These are phyloP conservation scores for Tagetes patula DNA, from an alignment of 129 eudicot species.

Conservation along the genomic window DNA sequence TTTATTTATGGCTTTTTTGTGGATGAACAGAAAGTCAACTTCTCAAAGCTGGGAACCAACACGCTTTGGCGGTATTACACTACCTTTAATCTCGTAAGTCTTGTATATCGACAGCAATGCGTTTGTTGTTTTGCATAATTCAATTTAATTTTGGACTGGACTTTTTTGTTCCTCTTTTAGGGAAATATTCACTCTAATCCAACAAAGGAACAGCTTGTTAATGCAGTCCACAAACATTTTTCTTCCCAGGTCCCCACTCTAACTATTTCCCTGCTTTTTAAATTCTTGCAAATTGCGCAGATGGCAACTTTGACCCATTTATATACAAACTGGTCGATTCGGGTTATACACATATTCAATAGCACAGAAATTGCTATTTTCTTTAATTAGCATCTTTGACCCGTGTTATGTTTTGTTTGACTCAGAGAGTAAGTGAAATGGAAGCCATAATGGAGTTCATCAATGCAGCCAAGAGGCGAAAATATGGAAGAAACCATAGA, in stretches of 20 bases:
- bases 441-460: constrained; percentile 82
- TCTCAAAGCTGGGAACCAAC: constrained; percentile 76
- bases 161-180: constrained; percentile 29
- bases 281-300: background rate
- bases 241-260: constrained; percentile 65
- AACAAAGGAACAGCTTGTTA: constrained; percentile 73
- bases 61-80: constrained; percentile 87
- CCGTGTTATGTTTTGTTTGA: background rate
- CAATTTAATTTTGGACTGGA: background rate
- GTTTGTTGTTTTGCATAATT: background rate
- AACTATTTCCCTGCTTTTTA: background rate
- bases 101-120: background rate
- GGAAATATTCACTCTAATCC: constrained; percentile 55
- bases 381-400: background rate
- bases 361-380: too few relatives aligned
- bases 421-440: constrained; percentile 80
- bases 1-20: background rate
- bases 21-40: constrained; percentile 62
- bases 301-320: background rate
- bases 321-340: background rate
- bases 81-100: constrained; percentile 71
- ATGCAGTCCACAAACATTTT: constrained; percentile 78
- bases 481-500: constrained; percentile 42
- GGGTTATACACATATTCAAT: background rate
- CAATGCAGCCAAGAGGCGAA: constrained; percentile 72